Evolutionary conservation across 169 alveolate species (phyloP).

Genomic region (Cryptosporidium andersoni): DNA sequence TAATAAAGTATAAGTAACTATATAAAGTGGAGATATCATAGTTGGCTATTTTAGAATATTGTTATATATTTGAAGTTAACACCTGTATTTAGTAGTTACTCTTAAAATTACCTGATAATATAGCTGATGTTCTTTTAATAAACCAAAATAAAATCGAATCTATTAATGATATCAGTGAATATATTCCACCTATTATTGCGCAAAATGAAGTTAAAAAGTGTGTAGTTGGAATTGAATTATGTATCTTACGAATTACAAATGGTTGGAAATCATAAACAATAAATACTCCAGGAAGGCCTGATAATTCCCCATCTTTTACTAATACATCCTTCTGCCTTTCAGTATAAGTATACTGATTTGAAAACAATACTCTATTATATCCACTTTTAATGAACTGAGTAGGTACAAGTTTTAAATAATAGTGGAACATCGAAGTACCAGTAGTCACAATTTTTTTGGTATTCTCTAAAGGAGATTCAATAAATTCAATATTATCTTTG

Average conservation of each 20-base stretch:
- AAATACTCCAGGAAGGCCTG: constrained; percentile 73
- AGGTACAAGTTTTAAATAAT: constrained; percentile 64
- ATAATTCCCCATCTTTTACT: constrained; percentile 53
- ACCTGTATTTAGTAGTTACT: not conserved
- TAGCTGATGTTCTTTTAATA: not conserved
- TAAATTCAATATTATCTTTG: constrained; percentile 29
- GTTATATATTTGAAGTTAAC: too few relatives aligned
- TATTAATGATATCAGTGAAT: constrained; percentile 45
- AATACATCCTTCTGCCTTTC: constrained; percentile 61
- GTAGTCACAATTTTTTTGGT: constrained; percentile 13
- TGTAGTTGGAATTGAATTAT: constrained; percentile 25
- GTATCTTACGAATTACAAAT: constrained; percentile 28
- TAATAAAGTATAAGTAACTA: not conserved
- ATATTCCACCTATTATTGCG: constrained; percentile 71
- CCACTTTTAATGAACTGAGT: constrained; percentile 16
- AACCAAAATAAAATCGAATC: constrained; percentile 40
- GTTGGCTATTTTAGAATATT: too few relatives aligned
- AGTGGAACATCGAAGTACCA: constrained; percentile 70
- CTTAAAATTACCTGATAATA: not conserved
- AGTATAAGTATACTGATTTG: constrained; percentile 57
- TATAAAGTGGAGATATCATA: too few relatives aligned
- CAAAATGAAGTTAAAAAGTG: constrained; percentile 62
- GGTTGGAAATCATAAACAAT: constrained; percentile 70
- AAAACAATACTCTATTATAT: constrained; percentile 1
- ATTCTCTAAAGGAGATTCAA: constrained; percentile 60